phyloP scores from a whole-genome alignment of 1,284 basidiomycete species.

The Ceratobasidium sp. region DNA sequence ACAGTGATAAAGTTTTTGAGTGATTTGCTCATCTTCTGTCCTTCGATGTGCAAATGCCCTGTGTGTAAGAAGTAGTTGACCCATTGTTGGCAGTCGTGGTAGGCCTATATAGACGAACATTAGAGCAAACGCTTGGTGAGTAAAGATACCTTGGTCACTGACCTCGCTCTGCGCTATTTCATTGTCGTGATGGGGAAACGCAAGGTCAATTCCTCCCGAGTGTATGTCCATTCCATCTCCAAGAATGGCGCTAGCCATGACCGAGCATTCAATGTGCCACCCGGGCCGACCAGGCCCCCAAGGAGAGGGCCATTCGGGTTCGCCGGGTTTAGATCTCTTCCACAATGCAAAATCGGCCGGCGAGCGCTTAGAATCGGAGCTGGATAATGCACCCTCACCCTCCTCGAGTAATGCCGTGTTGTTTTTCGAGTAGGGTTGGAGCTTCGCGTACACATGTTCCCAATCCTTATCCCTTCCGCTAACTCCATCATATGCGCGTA shows the following conservation, averaged over 20 bases:
- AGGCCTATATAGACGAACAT: slow-evolving; percentile 68
- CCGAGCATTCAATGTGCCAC: slow-evolving; percentile 99
- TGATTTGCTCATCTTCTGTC: slow-evolving; percentile 99
- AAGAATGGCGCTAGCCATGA: slow-evolving; percentile 95
- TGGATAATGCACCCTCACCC: slow-evolving; percentile 84
- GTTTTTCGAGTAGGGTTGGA: slow-evolving; percentile 95
- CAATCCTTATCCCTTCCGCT: slow-evolving; percentile 53
- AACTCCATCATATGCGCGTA: slow-evolving; percentile 80
- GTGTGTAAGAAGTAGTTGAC: slow-evolving; percentile 99
- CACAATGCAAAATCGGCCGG: slow-evolving; percentile 89
- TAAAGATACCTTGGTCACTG: slow-evolving; percentile 35
- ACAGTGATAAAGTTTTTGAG: slow-evolving; percentile 99
- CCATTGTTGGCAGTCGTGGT: slow-evolving; percentile 92
- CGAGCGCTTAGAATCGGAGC: slow-evolving; percentile 65
- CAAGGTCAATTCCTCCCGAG: slow-evolving; percentile 94
- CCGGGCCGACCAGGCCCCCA: slow-evolving; percentile 98
- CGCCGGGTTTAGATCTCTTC: slow-evolving; percentile 98
- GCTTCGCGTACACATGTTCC: slow-evolving; percentile 88
- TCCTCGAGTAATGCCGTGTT: slow-evolving; percentile 91
- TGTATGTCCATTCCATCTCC: slow-evolving; percentile 97
- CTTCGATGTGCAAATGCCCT: slow-evolving; percentile 98
- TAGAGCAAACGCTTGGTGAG: not conserved
- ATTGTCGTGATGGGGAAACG: slow-evolving; percentile 99
- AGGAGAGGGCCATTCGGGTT: slow-evolving; percentile 94
- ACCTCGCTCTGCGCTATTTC: slow-evolving; percentile 98